Evolutionary conservation across 768 basidiomycete species (phyloP), one percentile per base, ranked within the genome.

Genomic region (Polyporus arcularius): DNA sequence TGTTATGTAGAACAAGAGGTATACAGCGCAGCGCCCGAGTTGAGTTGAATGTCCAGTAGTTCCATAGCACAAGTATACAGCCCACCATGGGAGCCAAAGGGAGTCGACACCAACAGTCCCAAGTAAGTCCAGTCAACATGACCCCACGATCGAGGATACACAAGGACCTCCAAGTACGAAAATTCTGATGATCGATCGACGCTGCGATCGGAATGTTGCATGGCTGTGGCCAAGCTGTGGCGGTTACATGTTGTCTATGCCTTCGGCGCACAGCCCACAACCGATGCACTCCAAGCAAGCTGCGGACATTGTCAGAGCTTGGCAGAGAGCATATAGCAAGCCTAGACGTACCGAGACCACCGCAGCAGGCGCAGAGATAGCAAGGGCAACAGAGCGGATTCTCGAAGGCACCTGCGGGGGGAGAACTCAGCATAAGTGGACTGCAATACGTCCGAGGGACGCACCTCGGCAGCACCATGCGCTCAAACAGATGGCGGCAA

Each of bases 341-440:
- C 30, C 5, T 21, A 14, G 11, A 65, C 64, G 15, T 53, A 65
- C 64, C 60, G 16, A 88, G 77, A 41, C 87, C 87, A 57, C 87
- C 87, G 58, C 86, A 88, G 70, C 85, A 88, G 4, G 87, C 87
- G 63, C 87, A 89, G 8, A 88, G 76, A 69, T 89, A 89, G 67
- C 87, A 88, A 0, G 87, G 87, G 65, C 85, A 87, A 65, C 86
- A 88, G 0, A 81, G 73, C 2, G 87, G 87, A 58, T 89, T 89
- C 61, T 83, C 67, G 66, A 65, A 65, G 0, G 54, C 55, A 16
- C 60, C 64, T 64, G 8, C 2, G 31, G 5, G 30, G 5, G 31
- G 21, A n/a, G 11, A 53, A 35, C 16, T 7, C 26, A 40, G 32
- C n/a, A 39, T 30, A 38, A 21, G 46, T 32, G 6, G n/a, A 18